Percentiles rank a stretch among this genome's conserved stretches.
These are phyloP conservation scores for Fusarium concolor DNA, from an alignment of 2,329 filamentous ascomycete species.

Conservation along the genomic window DNA sequence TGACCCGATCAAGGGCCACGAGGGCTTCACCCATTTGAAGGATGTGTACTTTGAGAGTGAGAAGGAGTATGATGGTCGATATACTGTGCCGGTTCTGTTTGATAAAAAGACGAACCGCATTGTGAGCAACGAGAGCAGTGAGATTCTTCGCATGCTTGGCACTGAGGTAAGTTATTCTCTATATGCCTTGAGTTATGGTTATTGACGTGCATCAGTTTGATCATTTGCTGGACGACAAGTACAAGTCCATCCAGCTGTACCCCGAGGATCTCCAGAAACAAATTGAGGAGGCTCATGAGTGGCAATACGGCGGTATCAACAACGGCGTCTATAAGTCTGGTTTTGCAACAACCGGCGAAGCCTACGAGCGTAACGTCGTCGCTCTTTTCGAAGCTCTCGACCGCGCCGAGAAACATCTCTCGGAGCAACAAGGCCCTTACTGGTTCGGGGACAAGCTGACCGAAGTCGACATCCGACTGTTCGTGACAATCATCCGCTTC, in stretches of 20 bases:
- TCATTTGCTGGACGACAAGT: constrained; percentile 69
- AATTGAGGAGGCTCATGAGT: constrained; percentile 83
- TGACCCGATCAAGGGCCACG: constrained; percentile 76
- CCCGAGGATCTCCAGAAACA: constrained; percentile 70
- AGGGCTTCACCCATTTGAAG: constrained; percentile 75
- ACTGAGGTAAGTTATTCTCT: constrained; percentile 65
- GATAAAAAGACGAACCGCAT: constrained; percentile 81
- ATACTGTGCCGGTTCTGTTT: constrained; percentile 89
- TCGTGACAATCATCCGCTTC: constrained; percentile 77
- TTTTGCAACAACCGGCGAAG: constrained; percentile 85
- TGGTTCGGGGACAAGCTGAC: constrained; percentile 82
- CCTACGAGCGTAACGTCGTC: constrained; percentile 80
- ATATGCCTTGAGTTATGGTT: neutral
- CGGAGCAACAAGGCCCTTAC: constrained; percentile 66
- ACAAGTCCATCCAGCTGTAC: constrained; percentile 73
- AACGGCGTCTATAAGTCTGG: constrained; percentile 81
- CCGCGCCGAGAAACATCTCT: constrained; percentile 77
- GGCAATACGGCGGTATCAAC: constrained; percentile 82
- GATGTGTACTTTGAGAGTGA: constrained; percentile 84
- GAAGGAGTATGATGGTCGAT: constrained; percentile 78
- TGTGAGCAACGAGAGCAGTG: constrained; percentile 91
- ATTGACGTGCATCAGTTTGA: constrained; percentile 69
- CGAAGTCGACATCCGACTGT: constrained; percentile 84
- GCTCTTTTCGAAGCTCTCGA: constrained; percentile 83
- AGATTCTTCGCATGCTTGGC: constrained; percentile 93